Evolutionary conservation across 345 rosid species (phyloP).

Genomic region (Mercurialis annua): DNA sequence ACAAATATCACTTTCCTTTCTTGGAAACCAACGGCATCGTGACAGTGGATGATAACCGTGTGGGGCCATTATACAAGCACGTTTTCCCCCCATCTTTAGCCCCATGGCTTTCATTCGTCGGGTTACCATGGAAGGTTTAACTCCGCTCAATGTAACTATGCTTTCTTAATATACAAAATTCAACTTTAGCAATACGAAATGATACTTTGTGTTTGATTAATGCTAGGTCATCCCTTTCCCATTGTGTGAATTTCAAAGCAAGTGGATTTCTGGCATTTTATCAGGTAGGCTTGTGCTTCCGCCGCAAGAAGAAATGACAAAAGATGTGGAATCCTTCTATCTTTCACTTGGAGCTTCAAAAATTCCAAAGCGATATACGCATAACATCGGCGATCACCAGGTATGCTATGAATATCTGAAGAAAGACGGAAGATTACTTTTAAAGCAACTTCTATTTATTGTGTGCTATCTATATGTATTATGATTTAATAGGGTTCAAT

Average conservation of each 20-base stretch:
- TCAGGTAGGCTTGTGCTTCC: conserved; percentile 71
- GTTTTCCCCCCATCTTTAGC: conserved; percentile 68
- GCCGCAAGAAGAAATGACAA: conserved; percentile 61
- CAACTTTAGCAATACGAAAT: background rate
- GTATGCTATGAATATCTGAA: too few relatives aligned
- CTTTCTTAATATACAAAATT: conserved; percentile 3
- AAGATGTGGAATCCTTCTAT: conserved; percentile 50
- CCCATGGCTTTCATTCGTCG: conserved; percentile 79
- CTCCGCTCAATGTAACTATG: too few relatives aligned
- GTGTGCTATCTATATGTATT: too few relatives aligned
- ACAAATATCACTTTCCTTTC: conserved; percentile 84
- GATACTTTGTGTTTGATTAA: background rate
- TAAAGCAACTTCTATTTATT: too few relatives aligned
- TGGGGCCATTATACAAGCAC: conserved; percentile 76
- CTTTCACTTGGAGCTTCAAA: conserved; percentile 50
- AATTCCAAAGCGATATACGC: conserved; percentile 61
- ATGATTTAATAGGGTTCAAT: too few relatives aligned
- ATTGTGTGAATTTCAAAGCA: conserved; percentile 70
- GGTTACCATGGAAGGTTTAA: conserved; percentile 70
- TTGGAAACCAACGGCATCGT: conserved; percentile 70
- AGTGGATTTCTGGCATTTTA: conserved; percentile 79
- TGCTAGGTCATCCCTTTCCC: conserved; percentile 61
- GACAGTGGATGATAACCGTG: conserved; percentile 69
- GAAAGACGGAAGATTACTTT: too few relatives aligned
- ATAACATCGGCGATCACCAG: conserved; percentile 38